Evolutionary conservation across 306 rosid species (phyloP).

Genomic region (Abrus pulchellus): DNA sequence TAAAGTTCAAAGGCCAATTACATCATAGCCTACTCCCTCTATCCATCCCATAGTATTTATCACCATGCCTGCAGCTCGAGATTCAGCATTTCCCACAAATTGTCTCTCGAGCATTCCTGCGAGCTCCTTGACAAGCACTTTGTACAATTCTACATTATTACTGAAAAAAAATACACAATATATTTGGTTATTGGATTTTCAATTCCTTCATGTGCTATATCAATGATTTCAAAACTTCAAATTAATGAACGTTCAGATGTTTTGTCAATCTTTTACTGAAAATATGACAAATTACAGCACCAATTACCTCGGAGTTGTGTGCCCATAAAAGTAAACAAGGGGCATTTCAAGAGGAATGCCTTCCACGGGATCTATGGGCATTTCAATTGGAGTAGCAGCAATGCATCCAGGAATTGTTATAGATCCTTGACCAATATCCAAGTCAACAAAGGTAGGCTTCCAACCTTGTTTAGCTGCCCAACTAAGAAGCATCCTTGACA

Average conservation of each 20-base stretch:
- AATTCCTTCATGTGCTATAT: slow-evolving; percentile 16
- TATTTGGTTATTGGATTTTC: slow-evolving; percentile 43
- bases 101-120: slow-evolving; percentile 86
- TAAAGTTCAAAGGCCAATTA: slow-evolving; percentile 46
- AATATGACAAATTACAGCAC: slow-evolving; percentile 16
- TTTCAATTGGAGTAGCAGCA: slow-evolving; percentile 94
- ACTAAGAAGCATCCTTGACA: slow-evolving; percentile 95
- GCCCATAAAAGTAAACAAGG: slow-evolving; percentile 90
- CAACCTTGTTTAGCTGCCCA: slow-evolving; percentile 98
- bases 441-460: slow-evolving; percentile 94
- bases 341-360: slow-evolving; percentile 98
- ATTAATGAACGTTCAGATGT: neutral
- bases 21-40: slow-evolving; percentile 97
- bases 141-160: slow-evolving; percentile 85
- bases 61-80: slow-evolving; percentile 97
- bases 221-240: slow-evolving; percentile 31
- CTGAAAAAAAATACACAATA: slow-evolving; percentile 55
- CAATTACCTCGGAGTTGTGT: slow-evolving; percentile 80
- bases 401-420: slow-evolving; percentile 92
- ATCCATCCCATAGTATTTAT: slow-evolving; percentile 99
- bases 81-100: slow-evolving; percentile 82
- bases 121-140: slow-evolving; percentile 92
- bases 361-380: slow-evolving; percentile 96
- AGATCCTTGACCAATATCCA: slow-evolving; percentile 98
- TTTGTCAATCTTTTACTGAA: slow-evolving; percentile 10